Percentiles rank a stretch among this genome's conserved stretches.
phyloP scores from a whole-genome alignment of 768 basidiomycete genomes.

The Suillus spraguei region DNA sequence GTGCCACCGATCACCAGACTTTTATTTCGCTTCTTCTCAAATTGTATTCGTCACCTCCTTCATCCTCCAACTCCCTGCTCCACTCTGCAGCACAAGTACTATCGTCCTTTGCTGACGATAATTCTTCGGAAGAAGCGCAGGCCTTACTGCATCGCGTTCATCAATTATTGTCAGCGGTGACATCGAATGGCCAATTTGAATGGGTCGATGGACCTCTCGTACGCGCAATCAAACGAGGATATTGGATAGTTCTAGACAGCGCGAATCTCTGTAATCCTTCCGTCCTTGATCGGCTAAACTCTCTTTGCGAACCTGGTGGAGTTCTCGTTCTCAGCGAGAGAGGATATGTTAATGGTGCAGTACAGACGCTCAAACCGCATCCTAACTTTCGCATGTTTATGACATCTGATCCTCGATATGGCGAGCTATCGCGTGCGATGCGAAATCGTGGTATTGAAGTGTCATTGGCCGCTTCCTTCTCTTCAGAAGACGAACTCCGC shows the following conservation, averaged over 20 bases:
- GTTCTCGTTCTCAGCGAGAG: constrained; percentile 85
- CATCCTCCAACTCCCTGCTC: constrained; percentile 25
- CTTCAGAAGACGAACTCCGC: constrained; percentile 48
- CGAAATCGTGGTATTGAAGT: constrained; percentile 95
- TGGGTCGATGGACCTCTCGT: constrained; percentile 96
- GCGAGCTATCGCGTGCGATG: constrained; percentile 97
- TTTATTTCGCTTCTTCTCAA: constrained; percentile 18
- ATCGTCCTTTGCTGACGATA: constrained; percentile 14
- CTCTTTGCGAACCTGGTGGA: constrained; percentile 89
- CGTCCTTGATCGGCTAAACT: constrained; percentile 95
- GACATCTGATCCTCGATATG: constrained; percentile 87
- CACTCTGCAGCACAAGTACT: constrained; percentile 31
- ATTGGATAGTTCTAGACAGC: constrained; percentile 89
- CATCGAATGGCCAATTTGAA: constrained; percentile 64
- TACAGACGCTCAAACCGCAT: constrained; percentile 80
- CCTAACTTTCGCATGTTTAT: constrained; percentile 91
- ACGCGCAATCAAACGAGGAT: constrained; percentile 79
- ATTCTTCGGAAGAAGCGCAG: constrained; percentile 19
- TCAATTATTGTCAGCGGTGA: constrained; percentile 27
- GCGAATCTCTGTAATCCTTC: constrained; percentile 96
- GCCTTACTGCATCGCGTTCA: constrained; percentile 26
- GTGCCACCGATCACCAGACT: constrained; percentile 21
- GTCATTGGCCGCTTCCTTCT: constrained; percentile 42
- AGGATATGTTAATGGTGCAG: constrained; percentile 76
- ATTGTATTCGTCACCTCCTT: constrained; percentile 19